phyloP scores from a whole-genome alignment of 2,329 filamentous ascomycete species.

The Pseudogymnoascus sp. region DNA sequence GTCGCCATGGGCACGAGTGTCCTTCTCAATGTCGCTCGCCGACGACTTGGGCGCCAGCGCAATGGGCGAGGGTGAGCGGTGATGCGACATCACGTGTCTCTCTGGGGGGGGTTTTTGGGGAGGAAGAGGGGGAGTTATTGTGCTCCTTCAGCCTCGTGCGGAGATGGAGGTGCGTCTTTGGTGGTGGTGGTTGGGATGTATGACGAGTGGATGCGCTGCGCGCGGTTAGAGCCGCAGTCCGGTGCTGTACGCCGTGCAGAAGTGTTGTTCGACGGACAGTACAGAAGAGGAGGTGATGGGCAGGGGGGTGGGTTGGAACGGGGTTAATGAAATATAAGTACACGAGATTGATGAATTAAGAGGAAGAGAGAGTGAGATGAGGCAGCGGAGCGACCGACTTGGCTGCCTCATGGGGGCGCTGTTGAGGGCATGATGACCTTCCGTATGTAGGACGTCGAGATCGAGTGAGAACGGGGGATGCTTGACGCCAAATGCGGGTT shows the following conservation, averaged over 20 bases:
- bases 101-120: not conserved
- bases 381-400: not conserved
- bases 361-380: not conserved
- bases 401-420: not conserved
- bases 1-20: not conserved
- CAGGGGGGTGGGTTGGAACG: not conserved
- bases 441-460: not conserved
- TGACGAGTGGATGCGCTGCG: not conserved
- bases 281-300: not conserved
- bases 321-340: not conserved
- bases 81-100: not conserved
- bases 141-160: not conserved
- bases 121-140: not conserved
- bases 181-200: not conserved
- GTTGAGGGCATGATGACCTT: conserved; percentile 2
- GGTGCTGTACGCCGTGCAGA: not conserved
- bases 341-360: not conserved
- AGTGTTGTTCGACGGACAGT: not conserved
- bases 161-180: not conserved
- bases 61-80: not conserved
- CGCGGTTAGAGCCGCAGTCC: not conserved
- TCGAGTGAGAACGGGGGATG: not conserved
- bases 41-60: not conserved
- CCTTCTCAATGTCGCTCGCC: not conserved
- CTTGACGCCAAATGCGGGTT: not conserved